phyloP scores from a whole-genome alignment of 257 asterid genomes.

The Leptodermis oblonga region DNA sequence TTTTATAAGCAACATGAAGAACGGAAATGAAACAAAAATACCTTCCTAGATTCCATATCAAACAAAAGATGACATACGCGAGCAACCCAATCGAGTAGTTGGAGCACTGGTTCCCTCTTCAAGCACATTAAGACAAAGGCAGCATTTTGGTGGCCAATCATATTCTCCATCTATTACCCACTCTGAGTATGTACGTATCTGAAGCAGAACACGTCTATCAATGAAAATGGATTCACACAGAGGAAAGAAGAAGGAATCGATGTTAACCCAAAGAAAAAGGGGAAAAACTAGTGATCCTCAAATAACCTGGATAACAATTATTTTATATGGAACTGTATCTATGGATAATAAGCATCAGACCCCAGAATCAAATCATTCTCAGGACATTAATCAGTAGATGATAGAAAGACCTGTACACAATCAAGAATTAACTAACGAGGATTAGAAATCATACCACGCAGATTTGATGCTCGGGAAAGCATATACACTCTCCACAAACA shows the following conservation, averaged over 20 bases:
- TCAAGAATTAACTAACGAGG: not conserved
- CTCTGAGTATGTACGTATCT: conserved; percentile 86
- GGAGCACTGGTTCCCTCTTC: conserved; percentile 62
- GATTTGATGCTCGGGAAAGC: conserved; percentile 87
- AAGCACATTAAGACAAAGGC: conserved; percentile 67
- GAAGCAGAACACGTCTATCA: conserved; percentile 5
- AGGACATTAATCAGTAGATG: not conserved
- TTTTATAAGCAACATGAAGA: conserved; percentile 2
- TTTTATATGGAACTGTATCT: not conserved
- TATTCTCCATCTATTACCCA: conserved; percentile 98
- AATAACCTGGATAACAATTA: not conserved
- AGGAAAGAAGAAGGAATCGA: not conserved
- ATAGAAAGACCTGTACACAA: not conserved
- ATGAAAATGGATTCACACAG: not conserved
- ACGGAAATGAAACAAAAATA: not conserved
- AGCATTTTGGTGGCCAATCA: conserved; percentile 98
- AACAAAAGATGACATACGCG: conserved; percentile 54
- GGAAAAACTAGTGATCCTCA: not conserved
- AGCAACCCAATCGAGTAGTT: conserved; percentile 91
- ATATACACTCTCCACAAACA: conserved; percentile 93
- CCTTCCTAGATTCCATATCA: not conserved
- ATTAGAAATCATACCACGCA: conserved; percentile 69
- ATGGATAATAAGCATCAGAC: not conserved
- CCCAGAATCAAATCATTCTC: not conserved
- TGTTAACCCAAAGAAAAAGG: not conserved